Conservation (phyloP, 163 green algal genomes). For the Volvox carteri region DNA sequence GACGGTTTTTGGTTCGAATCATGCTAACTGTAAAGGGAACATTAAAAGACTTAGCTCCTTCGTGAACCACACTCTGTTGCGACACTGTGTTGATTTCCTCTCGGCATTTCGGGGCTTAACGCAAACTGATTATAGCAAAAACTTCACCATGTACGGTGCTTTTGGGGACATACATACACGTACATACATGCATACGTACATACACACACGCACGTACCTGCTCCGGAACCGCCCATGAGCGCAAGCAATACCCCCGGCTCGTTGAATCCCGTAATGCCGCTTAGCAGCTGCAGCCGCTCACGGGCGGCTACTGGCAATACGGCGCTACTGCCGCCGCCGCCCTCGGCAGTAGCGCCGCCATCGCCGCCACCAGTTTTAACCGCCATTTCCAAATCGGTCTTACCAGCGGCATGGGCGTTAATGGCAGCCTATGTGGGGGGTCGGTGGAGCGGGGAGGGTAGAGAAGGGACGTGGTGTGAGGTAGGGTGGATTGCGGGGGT, state of each 20-base stretch:
- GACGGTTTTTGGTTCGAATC: too few relatives aligned
- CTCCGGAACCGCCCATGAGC: conserved; percentile 80
- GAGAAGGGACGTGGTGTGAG: too few relatives aligned
- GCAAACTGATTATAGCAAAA: too few relatives aligned
- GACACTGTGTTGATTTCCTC: too few relatives aligned
- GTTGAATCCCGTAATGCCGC: conserved; percentile 80
- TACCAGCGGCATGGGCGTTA: not conserved
- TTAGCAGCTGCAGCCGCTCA: conserved; percentile 80
- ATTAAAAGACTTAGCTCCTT: too few relatives aligned
- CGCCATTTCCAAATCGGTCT: conserved; percentile 11
- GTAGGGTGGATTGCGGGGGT: too few relatives aligned
- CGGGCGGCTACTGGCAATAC: not conserved
- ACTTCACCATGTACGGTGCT: too few relatives aligned
- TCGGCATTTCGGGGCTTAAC: too few relatives aligned
- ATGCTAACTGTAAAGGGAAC: too few relatives aligned
- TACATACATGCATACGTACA: too few relatives aligned
- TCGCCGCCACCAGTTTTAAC: not conserved
- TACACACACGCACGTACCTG: conserved; percentile 43
- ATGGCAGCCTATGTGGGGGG: conserved; percentile 17
- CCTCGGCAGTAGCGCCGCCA: not conserved
- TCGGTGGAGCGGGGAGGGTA: not conserved
- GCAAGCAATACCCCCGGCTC: conserved; percentile 82
- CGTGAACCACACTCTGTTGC: too few relatives aligned
- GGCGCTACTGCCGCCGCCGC: not conserved
- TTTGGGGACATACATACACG: too few relatives aligned